Evolutionary conservation across 257 asterid species (phyloP).

Genomic region (Plectranthus barbatus): DNA sequence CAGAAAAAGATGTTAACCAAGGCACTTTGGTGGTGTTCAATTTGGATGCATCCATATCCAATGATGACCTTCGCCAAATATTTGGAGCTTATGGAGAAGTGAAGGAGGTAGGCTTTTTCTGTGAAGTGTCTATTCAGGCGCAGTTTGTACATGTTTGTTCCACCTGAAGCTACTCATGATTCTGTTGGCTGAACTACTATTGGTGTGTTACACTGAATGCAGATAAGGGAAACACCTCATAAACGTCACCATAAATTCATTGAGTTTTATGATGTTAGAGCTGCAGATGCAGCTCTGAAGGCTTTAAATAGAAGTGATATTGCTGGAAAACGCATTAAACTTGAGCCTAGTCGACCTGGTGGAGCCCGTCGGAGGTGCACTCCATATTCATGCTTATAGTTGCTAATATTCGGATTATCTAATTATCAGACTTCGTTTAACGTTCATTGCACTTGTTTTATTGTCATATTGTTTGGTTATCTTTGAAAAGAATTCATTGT

Average conservation of each 20-base stretch:
- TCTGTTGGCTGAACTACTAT: slow-evolving; percentile 4
- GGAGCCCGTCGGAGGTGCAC: slow-evolving; percentile 91
- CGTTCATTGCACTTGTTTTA: not conserved
- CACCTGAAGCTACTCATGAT: not conserved
- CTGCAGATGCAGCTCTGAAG: slow-evolving; percentile 95
- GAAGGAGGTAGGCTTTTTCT: slow-evolving; percentile 58
- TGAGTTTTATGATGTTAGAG: slow-evolving; percentile 93
- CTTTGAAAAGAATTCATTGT: not conserved
- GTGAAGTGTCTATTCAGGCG: not conserved
- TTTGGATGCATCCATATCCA: slow-evolving; percentile 91
- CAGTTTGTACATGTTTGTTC: not conserved
- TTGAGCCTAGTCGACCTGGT: slow-evolving; percentile 98
- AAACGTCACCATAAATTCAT: slow-evolving; percentile 93
- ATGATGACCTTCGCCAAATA: slow-evolving; percentile 80
- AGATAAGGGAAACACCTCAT: slow-evolving; percentile 96
- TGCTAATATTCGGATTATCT: not conserved
- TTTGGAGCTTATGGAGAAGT: slow-evolving; percentile 96
- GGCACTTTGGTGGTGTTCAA: slow-evolving; percentile 96
- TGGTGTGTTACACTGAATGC: slow-evolving; percentile 19
- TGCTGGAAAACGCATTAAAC: slow-evolving; percentile 97
- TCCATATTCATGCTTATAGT: slow-evolving; percentile 8
- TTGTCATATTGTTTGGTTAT: not conserved
- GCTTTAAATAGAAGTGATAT: slow-evolving; percentile 90
- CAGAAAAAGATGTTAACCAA: slow-evolving; percentile 91
- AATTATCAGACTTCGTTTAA: not conserved